Base-by-base conservation (phyloP, 2,329 filamentous ascomycete species). In the Chaetomiaceae sp. region DNA sequence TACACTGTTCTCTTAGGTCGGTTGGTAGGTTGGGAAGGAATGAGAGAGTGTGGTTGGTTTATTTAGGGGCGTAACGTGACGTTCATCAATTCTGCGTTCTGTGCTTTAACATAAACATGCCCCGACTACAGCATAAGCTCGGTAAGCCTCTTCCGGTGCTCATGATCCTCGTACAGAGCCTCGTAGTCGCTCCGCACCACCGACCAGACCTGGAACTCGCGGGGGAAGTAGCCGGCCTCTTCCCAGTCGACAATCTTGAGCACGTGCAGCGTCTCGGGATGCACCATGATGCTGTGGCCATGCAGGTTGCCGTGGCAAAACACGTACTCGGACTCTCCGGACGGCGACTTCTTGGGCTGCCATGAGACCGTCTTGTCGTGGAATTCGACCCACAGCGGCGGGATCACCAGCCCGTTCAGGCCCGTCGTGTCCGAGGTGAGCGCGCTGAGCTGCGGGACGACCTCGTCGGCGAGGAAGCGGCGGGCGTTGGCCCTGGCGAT, bases 181-280 rank as follows among this genome's bases (percentile, higher is more conserved):
- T 43, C 40, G 33, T 43, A 43, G 5, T 33, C 40, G 2, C 5
- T n/a, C 40, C 40, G 14, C 16, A 20, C 27, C 40, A 43, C 25
- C 1, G 40, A 43, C 40, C 40, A 43, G 12, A 43, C 40, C 25
- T 43, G 25, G 12, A 43, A 43, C 40, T 43, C 27, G 14, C 17
- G 27, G 9, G 40, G 40, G 3, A 43, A 43, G 4, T 33, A 43
- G 9, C 40, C 40, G 9, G 25, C 40, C 12, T 43, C 27, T 5
- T 43, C 40, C 40, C 40, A 43, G 8, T 43, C 40, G 5, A 43
- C 40, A 43, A 43, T 33, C 27, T 43, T 33, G 16, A 43, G 17
- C 12, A 43, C 40, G 33, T 43, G 40, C 27, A 43, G 21, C 40
- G 40, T 43, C 25, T 43, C 40, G 3, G 40, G 25, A 43, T 43